Conservation (phyloP, 2,329 filamentous ascomycete species). For the Stagonosporopsis vannaccii region DNA sequence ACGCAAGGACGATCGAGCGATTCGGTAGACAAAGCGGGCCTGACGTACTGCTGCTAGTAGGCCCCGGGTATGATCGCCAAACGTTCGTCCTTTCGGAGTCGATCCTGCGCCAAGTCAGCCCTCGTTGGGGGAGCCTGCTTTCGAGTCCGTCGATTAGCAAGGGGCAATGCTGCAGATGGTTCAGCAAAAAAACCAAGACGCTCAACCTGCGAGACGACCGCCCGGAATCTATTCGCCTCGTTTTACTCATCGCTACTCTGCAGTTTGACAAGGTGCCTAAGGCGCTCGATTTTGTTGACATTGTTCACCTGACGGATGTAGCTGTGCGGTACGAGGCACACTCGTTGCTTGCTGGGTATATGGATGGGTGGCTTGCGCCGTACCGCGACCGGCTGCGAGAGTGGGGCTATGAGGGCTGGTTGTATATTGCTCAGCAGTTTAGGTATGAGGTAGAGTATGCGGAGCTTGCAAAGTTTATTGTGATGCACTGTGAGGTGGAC, state of each 20-base stretch:
- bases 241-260: conserved; percentile 45
- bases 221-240: conserved; percentile 35
- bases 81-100: conserved; percentile 19
- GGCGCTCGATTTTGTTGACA: conserved; percentile 28
- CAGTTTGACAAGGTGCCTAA: conserved; percentile 34
- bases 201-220: conserved; percentile 43
- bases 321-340: conserved; percentile 39
- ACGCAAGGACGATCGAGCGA: neutral
- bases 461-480: conserved; percentile 14
- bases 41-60: conserved; percentile 12
- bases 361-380: conserved; percentile 22
- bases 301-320: conserved; percentile 37
- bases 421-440: conserved; percentile 37
- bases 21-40: neutral
- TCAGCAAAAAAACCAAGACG: conserved; percentile 7
- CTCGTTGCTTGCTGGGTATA: conserved; percentile 16
- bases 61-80: conserved; percentile 6
- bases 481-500: conserved; percentile 1
- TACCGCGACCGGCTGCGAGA: conserved; percentile 12
- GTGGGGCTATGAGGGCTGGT: conserved; percentile 32
- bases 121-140: neutral
- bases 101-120: conserved; percentile 19
- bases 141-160: neutral
- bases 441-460: conserved; percentile 29
- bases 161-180: neutral